These are phyloP conservation scores for Solanum okadae DNA, from an alignment of 257 asterid species.

Conservation along the genomic window DNA sequence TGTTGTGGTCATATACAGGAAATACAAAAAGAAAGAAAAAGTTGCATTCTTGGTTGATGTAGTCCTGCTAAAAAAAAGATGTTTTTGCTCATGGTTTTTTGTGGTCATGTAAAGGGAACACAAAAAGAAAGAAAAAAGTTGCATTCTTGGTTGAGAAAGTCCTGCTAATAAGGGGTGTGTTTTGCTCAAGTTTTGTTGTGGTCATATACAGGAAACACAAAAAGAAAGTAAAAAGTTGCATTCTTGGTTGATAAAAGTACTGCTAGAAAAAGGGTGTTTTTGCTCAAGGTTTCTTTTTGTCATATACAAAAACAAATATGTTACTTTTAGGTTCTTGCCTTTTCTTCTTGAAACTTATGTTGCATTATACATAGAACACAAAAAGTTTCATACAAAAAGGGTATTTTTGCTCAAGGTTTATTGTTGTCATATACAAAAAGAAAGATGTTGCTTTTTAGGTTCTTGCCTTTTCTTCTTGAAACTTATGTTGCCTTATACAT, in stretches of 20 bases:
- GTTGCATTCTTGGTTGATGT: background rate
- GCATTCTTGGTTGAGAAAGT: background rate
- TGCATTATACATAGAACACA: background rate
- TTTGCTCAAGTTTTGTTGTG: background rate
- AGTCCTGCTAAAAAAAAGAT: background rate
- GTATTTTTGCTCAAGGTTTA: background rate
- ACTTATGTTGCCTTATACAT: background rate
- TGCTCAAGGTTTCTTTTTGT: background rate
- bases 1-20: background rate
- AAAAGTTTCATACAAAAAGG: too few species aligned
- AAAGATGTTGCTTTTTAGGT: background rate
- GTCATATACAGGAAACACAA: background rate
- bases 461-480: background rate
- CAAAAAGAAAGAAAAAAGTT: background rate
- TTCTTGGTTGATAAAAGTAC: background rate
- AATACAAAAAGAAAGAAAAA: background rate
- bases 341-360: background rate
- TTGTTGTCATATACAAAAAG: background rate
- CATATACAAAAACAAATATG: background rate
- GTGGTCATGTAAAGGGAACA: background rate
- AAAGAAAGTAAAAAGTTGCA: background rate
- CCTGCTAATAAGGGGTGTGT: too few species aligned
- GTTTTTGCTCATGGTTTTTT: background rate
- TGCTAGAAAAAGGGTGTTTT: background rate
- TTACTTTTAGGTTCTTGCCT: background rate